Base-by-base conservation (phyloP, 1,284 basidiomycete species). In the Cutaneotrichosporon sp. region DNA sequence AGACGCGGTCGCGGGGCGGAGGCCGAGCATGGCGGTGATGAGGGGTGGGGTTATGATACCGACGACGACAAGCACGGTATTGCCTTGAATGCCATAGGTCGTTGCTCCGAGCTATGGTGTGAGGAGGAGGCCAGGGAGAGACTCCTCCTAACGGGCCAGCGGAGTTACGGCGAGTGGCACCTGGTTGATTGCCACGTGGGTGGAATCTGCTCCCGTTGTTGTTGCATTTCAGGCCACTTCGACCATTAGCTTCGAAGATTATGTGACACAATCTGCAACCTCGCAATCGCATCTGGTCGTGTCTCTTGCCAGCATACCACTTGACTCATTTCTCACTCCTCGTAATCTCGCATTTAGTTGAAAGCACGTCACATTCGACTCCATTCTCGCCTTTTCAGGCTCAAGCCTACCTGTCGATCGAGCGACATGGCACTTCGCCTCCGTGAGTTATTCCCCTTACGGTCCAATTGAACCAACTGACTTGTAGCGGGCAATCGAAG, bases 11-110 rank as follows among this genome's bases (percentile, higher is more conserved):
- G 34, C 43, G 27, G 62, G 37, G 41, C 63, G 59, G 60, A 70
- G 37, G 41, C 63, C 57, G 60, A 70, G 43, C 68, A 70, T 69
- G 39, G 47, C 54, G 49, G 41, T 29, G 49, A 38, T 32, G 42
- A 33, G 44, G 31, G 29, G 29, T 31, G 29, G 29, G 9, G 29
- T 31, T n/a, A n/a, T n/a, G n/a, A n/a, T n/a, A 14, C 14, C 10
- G 29, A 9, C 29, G 29, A 31, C 29, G 34, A 39, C 25, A 46
- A 31, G 42, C 34, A 44, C 22, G 39, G 31, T 25, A 46, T 31
- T 46, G 44, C 45, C 10, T n/a, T 37, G 26, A 24, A 27, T 49
- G 42, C 27, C 46, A 54, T 54, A 49, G 33, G 52, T 9, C 43
- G 39, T 17, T n/a, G n/a, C n/a, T n/a, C n/a, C 31, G 19, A n/a